phyloP scores from a whole-genome alignment of 768 basidiomycete genomes.

The Hygrocybe coccinea region DNA sequence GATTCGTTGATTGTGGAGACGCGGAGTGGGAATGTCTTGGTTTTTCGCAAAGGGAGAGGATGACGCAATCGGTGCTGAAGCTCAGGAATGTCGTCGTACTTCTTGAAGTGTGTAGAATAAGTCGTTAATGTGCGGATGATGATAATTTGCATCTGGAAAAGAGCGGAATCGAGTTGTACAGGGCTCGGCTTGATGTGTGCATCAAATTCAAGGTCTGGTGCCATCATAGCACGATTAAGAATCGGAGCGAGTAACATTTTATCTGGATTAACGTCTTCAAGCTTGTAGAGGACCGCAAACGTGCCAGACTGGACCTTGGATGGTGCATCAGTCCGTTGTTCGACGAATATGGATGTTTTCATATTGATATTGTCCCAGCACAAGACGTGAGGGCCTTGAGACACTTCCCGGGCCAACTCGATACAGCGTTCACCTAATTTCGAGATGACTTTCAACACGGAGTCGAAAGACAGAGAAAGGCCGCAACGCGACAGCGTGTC shows the following conservation, averaged over 20 bases:
- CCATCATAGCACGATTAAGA: conserved; percentile 4
- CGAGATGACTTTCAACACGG: too few species aligned
- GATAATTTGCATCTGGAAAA: conserved; percentile 3
- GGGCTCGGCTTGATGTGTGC: conserved; percentile 11
- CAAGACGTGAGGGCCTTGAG: not conserved
- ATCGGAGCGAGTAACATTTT: conserved; percentile 23
- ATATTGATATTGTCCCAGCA: too few species aligned
- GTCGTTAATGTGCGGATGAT: conserved; percentile 5
- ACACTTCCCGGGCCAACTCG: not conserved
- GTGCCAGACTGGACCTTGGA: conserved; percentile 36
- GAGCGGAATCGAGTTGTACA: not conserved
- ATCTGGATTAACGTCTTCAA: conserved; percentile 14
- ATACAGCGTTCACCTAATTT: not conserved
- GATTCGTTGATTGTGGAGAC: conserved; percentile 29
- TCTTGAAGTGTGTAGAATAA: conserved; percentile 4
- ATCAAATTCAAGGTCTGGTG: conserved; percentile 11
- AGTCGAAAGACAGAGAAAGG: too few species aligned
- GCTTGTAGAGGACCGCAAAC: conserved; percentile 26
- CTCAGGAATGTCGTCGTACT: not conserved
- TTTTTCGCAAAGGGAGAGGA: conserved; percentile 18
- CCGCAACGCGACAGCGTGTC: conserved; percentile 6
- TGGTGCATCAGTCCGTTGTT: not conserved
- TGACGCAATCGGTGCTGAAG: conserved; percentile 19
- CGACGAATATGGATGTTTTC: too few species aligned
- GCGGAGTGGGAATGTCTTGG: conserved; percentile 20